Percentiles rank a stretch among this genome's conserved stretches.
phyloP scores from a whole-genome alignment of 2,329 filamentous ascomycete species.

The Hawksworthiomyces lignivorus region DNA sequence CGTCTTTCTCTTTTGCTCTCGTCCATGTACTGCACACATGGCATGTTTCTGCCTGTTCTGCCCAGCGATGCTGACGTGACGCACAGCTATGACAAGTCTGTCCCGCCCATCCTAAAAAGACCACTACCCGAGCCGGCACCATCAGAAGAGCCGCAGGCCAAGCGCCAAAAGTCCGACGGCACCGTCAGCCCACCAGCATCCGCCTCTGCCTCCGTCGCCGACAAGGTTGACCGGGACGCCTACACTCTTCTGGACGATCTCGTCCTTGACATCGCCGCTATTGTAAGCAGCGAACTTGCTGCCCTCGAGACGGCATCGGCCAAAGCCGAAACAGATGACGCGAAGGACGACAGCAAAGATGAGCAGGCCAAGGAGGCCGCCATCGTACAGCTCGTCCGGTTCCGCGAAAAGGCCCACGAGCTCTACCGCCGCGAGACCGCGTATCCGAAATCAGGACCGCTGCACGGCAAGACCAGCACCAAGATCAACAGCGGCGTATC shows the following conservation, averaged over 20 bases:
- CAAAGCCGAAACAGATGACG: slow-evolving; percentile 8
- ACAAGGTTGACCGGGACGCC: slow-evolving; percentile 42
- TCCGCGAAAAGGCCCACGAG: slow-evolving; percentile 55
- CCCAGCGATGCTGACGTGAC: slow-evolving; percentile 16
- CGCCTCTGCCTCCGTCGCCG: slow-evolving; percentile 33
- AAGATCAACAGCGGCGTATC: not conserved
- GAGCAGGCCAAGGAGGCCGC: slow-evolving; percentile 24
- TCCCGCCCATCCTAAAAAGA: slow-evolving; percentile 47
- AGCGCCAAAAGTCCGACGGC: slow-evolving; percentile 52
- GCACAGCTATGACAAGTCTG: slow-evolving; percentile 42
- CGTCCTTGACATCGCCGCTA: slow-evolving; percentile 44
- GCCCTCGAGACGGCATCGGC: slow-evolving; percentile 33
- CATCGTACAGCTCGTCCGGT: slow-evolving; percentile 41
- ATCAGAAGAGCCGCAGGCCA: slow-evolving; percentile 46
- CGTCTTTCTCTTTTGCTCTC: slow-evolving; percentile 8
- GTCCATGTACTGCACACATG: no score
- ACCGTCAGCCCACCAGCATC: slow-evolving; percentile 24
- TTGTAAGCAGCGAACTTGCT: slow-evolving; percentile 30
- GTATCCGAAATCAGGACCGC: slow-evolving; percentile 34
- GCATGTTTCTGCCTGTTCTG: no score
- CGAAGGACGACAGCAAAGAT: not conserved
- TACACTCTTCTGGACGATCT: slow-evolving; percentile 60
- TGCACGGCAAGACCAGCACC: slow-evolving; percentile 3
- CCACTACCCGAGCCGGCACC: slow-evolving; percentile 36
- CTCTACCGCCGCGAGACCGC: slow-evolving; percentile 55